phyloP scores from a whole-genome alignment of 2,329 filamentous ascomycete genomes.

The Ophiocordyceps camponoti-floridani region DNA sequence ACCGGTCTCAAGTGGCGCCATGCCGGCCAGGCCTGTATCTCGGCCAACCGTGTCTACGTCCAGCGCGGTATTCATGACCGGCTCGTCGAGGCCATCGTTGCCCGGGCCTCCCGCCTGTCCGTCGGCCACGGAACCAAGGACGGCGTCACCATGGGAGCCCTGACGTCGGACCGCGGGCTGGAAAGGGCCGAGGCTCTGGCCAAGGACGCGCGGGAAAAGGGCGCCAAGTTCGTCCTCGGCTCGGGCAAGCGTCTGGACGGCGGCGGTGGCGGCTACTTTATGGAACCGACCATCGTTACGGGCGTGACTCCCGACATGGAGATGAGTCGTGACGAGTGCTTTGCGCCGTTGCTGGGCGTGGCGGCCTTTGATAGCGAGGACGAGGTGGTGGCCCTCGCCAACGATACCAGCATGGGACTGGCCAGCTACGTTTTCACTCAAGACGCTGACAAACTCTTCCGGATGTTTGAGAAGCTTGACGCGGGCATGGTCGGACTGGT shows the following conservation, averaged over 20 bases:
- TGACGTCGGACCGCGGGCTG: constrained; percentile 15
- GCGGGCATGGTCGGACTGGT: constrained; percentile 18
- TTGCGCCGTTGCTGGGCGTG: constrained; percentile 51
- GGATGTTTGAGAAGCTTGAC: constrained; percentile 30
- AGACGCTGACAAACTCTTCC: constrained; percentile 21
- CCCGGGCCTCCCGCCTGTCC: constrained; percentile 32
- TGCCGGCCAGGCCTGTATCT: constrained; percentile 57
- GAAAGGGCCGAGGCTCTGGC: constrained; percentile 27
- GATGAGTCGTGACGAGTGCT: constrained; percentile 51
- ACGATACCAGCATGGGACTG: constrained; percentile 48
- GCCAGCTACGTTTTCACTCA: constrained; percentile 53
- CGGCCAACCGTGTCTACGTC: constrained; percentile 41
- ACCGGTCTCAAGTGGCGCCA: constrained; percentile 49
- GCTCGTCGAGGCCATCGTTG: constrained; percentile 36
- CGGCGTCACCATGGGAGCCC: constrained; percentile 15
- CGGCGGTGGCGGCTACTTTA: constrained; percentile 45
- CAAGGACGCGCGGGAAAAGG: constrained; percentile 40
- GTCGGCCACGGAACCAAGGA: constrained; percentile 40
- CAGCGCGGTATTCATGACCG: constrained; percentile 42
- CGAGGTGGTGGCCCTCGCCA: constrained; percentile 49
- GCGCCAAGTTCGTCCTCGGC: constrained; percentile 36
- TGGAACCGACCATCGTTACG: constrained; percentile 49
- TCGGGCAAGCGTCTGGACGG: constrained; percentile 30
- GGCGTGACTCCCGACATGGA: constrained; percentile 50
- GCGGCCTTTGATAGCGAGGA: constrained; percentile 53